Evolutionary conservation across 768 basidiomycete genomes (phyloP), one percentile per base, ranked within the genome.

Genomic region (Macrocybe gigantea): DNA sequence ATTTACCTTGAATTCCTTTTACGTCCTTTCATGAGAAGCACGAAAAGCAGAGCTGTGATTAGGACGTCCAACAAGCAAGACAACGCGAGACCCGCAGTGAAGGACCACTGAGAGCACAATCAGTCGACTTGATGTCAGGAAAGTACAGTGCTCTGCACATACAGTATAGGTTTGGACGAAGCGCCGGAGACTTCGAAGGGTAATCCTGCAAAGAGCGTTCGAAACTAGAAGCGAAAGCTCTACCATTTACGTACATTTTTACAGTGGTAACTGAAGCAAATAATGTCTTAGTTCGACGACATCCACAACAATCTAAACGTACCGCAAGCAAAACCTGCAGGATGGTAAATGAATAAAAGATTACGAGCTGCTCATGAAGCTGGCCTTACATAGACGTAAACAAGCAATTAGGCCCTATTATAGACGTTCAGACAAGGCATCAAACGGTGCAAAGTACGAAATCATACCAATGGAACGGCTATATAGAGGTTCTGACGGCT

Each of bases 31-130:
- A 61, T 63, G 1, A 81, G 59, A 6, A 73, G 67, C 52, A 68
- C 64, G 31, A 72, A 74, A 38, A 81, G 60, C 38, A 65, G 67
- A 2, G 55, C 63, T 5, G 76, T 75, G 41, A 81, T 73, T 13
- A 80, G 57, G 31, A 80, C 55, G 51, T 81, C 79, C 10, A 80
- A 60, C 5, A 67, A 57, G 5, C 72, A 72, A 3, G 78, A 79
- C 9, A 79, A 60, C 0, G 73, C 63, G 3, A 81, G 64, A 7
- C 78, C 79, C 1, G 68, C 62, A 2, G 78, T 79, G 48, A 80
- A 79, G 10, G 74, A 58, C 69, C 73, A 74, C 76, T 75, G 45
- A 13, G n/a, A 33, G 13, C 6, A 10, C 10, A 7, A 34, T 38
- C 11, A 38, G 7, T 22, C 6, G 31, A 43, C 7, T n/a, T 11